phyloP scores from a whole-genome alignment of 1,284 basidiomycete genomes.

The Ustilago cynodontis region DNA sequence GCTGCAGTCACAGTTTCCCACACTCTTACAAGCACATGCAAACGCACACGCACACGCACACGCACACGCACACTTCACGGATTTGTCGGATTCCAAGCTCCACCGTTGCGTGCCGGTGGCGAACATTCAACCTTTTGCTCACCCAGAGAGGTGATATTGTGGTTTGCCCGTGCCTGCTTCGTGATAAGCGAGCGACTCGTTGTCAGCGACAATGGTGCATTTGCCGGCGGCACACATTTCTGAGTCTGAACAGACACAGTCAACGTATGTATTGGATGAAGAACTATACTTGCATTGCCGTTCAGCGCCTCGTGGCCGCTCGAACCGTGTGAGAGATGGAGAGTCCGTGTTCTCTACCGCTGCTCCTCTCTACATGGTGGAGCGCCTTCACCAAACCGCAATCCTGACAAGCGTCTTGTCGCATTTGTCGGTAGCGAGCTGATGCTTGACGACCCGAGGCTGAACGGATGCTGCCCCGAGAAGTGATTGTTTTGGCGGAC shows the following conservation, averaged over 20 bases:
- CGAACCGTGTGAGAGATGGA: neutral
- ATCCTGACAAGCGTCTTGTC: neutral
- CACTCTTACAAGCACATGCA: too few relatives aligned
- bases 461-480: too few relatives aligned
- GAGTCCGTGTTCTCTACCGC: neutral
- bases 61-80: neutral
- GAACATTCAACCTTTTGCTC: too few relatives aligned
- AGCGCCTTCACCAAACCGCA: neutral
- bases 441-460: too few relatives aligned
- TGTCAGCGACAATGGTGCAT: neutral
- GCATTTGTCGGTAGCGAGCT: too few relatives aligned
- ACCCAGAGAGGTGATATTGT: too few relatives aligned
- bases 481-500: too few relatives aligned
- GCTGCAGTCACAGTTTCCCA: too few relatives aligned
- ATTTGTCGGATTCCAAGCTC: neutral
- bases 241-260: neutral
- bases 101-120: neutral
- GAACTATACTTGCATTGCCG: neutral
- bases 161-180: neutral
- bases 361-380: neutral
- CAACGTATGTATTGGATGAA: too few relatives aligned
- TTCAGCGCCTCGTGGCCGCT: neutral
- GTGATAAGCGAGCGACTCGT: neutral
- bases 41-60: neutral
- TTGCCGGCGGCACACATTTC: neutral